Conservation (phyloP, 768 basidiomycete genomes). For the Daedaleopsis nitida region DNA sequence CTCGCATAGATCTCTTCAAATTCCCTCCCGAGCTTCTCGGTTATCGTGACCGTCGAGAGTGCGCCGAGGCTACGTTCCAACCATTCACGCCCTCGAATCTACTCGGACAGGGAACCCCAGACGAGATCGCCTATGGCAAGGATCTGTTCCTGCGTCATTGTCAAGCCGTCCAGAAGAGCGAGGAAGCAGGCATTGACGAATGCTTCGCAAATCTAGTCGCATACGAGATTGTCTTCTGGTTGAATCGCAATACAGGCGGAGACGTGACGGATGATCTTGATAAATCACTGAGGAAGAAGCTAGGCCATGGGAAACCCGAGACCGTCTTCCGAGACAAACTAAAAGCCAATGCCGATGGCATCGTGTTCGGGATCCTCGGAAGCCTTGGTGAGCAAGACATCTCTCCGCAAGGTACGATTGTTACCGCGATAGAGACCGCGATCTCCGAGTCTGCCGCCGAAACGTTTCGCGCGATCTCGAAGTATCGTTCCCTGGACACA, state of each 20-base stretch:
- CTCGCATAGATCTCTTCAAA: slow-evolving; percentile 49
- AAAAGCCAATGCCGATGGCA: slow-evolving; percentile 50
- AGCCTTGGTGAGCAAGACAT: slow-evolving; percentile 71
- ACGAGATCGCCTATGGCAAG: slow-evolving; percentile 39
- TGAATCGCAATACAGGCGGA: slow-evolving; percentile 35
- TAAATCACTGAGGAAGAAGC: slow-evolving; percentile 36
- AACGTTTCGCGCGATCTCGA: slow-evolving; percentile 53
- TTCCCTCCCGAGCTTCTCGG: slow-evolving; percentile 79
- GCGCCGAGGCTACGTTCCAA: slow-evolving; percentile 66
- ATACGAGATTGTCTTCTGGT: slow-evolving; percentile 52
- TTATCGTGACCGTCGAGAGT: slow-evolving; percentile 65
- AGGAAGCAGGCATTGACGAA: slow-evolving; percentile 52
- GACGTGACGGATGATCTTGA: slow-evolving; percentile 35
- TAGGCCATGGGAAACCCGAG: slow-evolving; percentile 32
- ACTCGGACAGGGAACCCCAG: slow-evolving; percentile 39
- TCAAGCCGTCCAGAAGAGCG: slow-evolving; percentile 51
- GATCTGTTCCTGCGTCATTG: slow-evolving; percentile 64
- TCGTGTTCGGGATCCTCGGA: slow-evolving; percentile 60
- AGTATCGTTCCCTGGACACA: slow-evolving; percentile 49
- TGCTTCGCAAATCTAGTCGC: slow-evolving; percentile 76
- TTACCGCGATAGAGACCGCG: slow-evolving; percentile 41
- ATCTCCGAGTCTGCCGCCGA: slow-evolving; percentile 39
- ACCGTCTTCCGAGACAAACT: slow-evolving; percentile 40
- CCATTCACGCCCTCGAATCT: slow-evolving; percentile 71
- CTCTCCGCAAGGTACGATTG: slow-evolving; percentile 51